phyloP scores from a whole-genome alignment of 2,329 filamentous ascomycete species.

The Fonsecaea pugnacius region DNA sequence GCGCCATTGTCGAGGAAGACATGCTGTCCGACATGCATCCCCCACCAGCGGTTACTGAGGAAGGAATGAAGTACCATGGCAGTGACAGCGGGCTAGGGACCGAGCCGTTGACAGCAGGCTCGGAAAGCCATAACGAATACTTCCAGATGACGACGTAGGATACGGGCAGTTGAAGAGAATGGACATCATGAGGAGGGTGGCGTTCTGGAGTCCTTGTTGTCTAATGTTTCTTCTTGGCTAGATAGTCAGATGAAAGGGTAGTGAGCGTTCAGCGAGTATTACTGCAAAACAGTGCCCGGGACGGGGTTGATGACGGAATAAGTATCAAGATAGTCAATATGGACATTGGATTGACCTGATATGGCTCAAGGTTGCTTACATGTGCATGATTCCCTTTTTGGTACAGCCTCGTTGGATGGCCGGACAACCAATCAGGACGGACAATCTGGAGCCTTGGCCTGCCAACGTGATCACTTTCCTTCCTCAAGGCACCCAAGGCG shows the following conservation, averaged over 20 bases:
- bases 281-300: not conserved
- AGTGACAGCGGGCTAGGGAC: constrained; percentile 43
- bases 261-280: constrained; percentile 23
- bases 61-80: constrained; percentile 33
- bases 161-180: constrained; percentile 18
- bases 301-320: constrained; percentile 6
- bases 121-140: constrained; percentile 29
- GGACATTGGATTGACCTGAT: not conserved
- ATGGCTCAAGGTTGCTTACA: not conserved
- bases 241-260: not conserved
- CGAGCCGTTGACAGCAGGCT: constrained; percentile 37
- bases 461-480: constrained; percentile 1
- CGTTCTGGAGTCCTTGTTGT: constrained; percentile 7
- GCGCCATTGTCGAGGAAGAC: constrained; percentile 20
- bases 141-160: constrained; percentile 35
- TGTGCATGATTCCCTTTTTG: not conserved
- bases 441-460: not conserved
- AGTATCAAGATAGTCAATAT: constrained; percentile 1
- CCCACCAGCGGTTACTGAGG: constrained; percentile 28
- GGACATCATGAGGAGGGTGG: constrained; percentile 14
- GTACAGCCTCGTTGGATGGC: not conserved
- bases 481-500: constrained; percentile 1
- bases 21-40: constrained; percentile 30
- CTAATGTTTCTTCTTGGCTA: constrained; percentile 2
- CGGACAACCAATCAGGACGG: not conserved